Base-by-base conservation (phyloP, 352 stramenopile genomes). In the Salisapilia sapeloensis region DNA sequence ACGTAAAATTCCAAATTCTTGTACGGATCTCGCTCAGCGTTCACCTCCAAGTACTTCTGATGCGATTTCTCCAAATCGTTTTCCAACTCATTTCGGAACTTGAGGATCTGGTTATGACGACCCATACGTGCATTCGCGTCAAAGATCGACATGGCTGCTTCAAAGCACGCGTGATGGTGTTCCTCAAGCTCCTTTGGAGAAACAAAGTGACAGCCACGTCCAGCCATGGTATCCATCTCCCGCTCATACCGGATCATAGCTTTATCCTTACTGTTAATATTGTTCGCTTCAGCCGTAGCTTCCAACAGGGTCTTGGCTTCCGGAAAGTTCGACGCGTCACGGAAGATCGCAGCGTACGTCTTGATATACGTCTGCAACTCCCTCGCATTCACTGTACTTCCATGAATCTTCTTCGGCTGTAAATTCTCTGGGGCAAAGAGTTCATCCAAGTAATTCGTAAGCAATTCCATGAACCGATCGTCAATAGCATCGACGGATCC, bases 221-320 rank as follows among this genome's bases (percentile, higher is more conserved):
- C 82, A 0, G 61, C 76, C 31, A 96, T 49, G 25, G 62, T 71
- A 40, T 97, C 90, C 90, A 98, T 97, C 41, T 90, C 63, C 9
- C 80, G 67, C 57, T 94, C 95, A 60, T 98, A 98, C 25, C 72
- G 70, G 35, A 59, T 43, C 34, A 91, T 38, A 19, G 69, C 70
- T 48, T 87, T 86, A 50, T 84, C 70, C 18, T 64, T 60, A 55
- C 79, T 77, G 61, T 98, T 98, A 23, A 85, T 65, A 50, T 98
- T 99, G 67, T 98, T 98, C 16, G 93, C 93, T 42, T 94, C 75
- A 0, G 93, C 89, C 5, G 94, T 99, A 4, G 95, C 94, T 42
- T 96, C 91, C 13, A 99, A 53, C 50, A 99, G 63, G 20, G 94
- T 98, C 61, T 95, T 94, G 3, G 94, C 92, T 49, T 98, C 87